phyloP scores from a whole-genome alignment of 2,329 filamentous ascomycete species.

The Fusarium sp. region DNA sequence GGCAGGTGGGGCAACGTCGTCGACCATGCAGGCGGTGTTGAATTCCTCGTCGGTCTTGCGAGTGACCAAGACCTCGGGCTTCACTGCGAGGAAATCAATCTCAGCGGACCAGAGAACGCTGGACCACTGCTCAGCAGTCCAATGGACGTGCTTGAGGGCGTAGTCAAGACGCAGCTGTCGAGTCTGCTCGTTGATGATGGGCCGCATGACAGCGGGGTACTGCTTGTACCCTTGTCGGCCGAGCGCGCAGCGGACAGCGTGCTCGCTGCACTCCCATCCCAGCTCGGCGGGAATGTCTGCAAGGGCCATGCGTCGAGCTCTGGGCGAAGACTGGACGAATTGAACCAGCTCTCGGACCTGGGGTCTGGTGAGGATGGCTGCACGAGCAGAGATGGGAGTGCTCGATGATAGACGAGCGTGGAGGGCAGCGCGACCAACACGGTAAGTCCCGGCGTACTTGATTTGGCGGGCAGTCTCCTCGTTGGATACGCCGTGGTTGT shows the following conservation, averaged over 20 bases:
- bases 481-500: not conserved
- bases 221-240: conserved; percentile 20
- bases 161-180: conserved; percentile 23
- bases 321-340: conserved; percentile 24
- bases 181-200: conserved; percentile 17
- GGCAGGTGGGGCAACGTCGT: not conserved
- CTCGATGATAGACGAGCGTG: not conserved
- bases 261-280: conserved; percentile 14
- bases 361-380: not conserved
- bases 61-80: conserved; percentile 18
- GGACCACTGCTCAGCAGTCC: conserved; percentile 30
- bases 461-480: not conserved
- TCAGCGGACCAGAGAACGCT: conserved; percentile 25
- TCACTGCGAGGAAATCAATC: not conserved
- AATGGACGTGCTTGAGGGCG: conserved; percentile 19
- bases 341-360: conserved; percentile 17
- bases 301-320: conserved; percentile 16
- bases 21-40: conserved; percentile 21
- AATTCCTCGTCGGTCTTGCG: conserved; percentile 18
- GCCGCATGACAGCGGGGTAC: conserved; percentile 19
- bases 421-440: not conserved
- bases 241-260: conserved; percentile 17
- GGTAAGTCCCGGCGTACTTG: not conserved
- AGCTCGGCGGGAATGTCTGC: conserved; percentile 13
- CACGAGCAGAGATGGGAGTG: not conserved